phyloP scores from a whole-genome alignment of 331 rosid genomes.

The Quercus phellos region DNA sequence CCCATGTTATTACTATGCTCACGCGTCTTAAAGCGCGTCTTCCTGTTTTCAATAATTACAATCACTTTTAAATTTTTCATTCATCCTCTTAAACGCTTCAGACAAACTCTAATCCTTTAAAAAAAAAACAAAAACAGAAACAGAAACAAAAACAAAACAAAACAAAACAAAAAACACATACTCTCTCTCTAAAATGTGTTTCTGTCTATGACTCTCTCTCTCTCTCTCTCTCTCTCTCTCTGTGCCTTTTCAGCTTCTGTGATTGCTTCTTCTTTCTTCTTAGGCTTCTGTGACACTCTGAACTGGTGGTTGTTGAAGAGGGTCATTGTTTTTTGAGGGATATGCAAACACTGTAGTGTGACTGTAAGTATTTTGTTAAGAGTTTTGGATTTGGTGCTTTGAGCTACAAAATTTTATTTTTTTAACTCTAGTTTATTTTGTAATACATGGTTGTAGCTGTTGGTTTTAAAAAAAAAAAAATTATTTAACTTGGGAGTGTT shows the following conservation, averaged over 20 bases:
- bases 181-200: constrained; percentile 8
- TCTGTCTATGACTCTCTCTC: not conserved
- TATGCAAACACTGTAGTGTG: not conserved
- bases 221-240: not conserved
- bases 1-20: not conserved
- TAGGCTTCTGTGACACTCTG: not conserved
- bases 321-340: constrained; percentile 10
- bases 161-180: not conserved
- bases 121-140: not conserved
- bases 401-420: not conserved
- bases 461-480: not conserved
- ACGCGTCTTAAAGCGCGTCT: not conserved
- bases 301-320: not conserved
- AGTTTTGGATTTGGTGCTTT: not conserved
- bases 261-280: constrained; percentile 4
- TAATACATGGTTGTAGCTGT: not conserved
- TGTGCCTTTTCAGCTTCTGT: constrained; percentile 30
- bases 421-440: not conserved
- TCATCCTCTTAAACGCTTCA: not conserved
- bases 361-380: constrained; percentile 12
- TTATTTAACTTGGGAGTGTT: not conserved
- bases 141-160: no score
- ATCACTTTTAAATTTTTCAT: constrained; percentile 4
- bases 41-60: constrained; percentile 5
- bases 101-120: not conserved